These are phyloP conservation scores for Dioscorea zingiberensis DNA, from an alignment of 106 monocot species.

Conservation along the genomic window DNA sequence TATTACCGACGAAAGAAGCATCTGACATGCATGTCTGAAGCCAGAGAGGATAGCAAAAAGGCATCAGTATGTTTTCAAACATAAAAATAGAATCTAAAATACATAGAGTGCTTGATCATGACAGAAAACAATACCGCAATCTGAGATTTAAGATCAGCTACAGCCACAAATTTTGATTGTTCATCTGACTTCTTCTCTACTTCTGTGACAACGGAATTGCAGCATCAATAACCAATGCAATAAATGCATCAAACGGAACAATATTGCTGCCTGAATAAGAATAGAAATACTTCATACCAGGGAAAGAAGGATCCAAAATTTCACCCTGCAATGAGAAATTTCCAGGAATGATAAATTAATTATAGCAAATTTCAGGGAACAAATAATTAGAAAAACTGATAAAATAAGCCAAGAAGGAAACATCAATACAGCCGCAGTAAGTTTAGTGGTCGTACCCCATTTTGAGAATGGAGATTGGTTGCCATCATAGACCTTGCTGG, in stretches of 20 bases:
- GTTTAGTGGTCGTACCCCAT: neutral
- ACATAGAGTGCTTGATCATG: neutral
- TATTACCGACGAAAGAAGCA: slow-evolving; percentile 65
- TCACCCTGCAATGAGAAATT: slow-evolving; percentile 21
- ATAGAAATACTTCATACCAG: slow-evolving; percentile 12
- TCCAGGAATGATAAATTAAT: too few relatives aligned
- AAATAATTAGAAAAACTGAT: neutral
- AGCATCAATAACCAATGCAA: neutral
- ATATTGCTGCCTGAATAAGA: neutral
- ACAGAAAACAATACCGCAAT: slow-evolving; percentile 36
- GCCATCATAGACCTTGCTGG: neutral
- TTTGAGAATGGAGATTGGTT: neutral
- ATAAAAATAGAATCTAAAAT: neutral
- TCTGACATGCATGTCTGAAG: slow-evolving; percentile 69
- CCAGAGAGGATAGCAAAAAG: slow-evolving; percentile 4
- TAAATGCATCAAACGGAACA: neutral
- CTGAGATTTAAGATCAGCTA: slow-evolving; percentile 35
- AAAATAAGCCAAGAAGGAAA: neutral
- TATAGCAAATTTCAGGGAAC: neutral
- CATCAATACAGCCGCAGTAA: neutral
- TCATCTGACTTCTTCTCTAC: slow-evolving; percentile 23
- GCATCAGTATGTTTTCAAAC: neutral
- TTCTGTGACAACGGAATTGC: slow-evolving; percentile 1
- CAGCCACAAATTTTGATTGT: slow-evolving; percentile 4
- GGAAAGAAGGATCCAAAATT: slow-evolving; percentile 6